Percentiles rank a stretch among this genome's conserved stretches.
Conservation (phyloP, 345 rosid species). For the Streptanthus diversifolius region DNA sequence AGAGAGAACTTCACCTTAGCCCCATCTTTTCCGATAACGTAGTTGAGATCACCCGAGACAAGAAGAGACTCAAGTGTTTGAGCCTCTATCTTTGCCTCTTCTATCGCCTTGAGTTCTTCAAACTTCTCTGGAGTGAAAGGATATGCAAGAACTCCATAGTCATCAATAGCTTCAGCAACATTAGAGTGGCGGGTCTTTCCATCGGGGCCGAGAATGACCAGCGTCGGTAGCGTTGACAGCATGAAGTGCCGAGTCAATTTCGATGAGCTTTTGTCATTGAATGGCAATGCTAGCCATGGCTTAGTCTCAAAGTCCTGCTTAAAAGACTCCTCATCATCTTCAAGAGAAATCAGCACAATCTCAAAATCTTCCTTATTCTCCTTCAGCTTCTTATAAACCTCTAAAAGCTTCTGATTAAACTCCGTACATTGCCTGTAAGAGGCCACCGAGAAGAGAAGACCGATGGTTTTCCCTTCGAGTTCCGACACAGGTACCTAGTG, state of each 20-base stretch:
- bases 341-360: constrained; percentile 59
- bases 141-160: constrained; percentile 55
- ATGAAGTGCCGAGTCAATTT: constrained; percentile 57
- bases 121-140: constrained; percentile 70
- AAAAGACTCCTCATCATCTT: constrained; percentile 52
- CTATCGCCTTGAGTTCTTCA: constrained; percentile 51
- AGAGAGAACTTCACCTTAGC: constrained; percentile 40
- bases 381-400: constrained; percentile 48
- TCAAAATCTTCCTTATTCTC: constrained; percentile 57
- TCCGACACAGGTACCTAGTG: constrained; percentile 52
- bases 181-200: constrained; percentile 59
- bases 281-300: constrained; percentile 78
- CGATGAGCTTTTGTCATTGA: constrained; percentile 42
- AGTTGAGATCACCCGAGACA: constrained; percentile 57
- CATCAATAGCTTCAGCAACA: constrained; percentile 57
- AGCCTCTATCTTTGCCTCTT: constrained; percentile 47
- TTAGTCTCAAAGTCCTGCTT: constrained; percentile 43
- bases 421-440: constrained; percentile 34
- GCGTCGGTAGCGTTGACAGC: constrained; percentile 44
- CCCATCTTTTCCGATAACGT: constrained; percentile 53
- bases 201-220: constrained; percentile 67
- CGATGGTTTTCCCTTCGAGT: constrained; percentile 64
- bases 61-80: constrained; percentile 59
- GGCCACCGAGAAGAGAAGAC: constrained; percentile 48
- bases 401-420: constrained; percentile 51